Base-by-base conservation (phyloP, 371 early-diverging fungal species). In the Syncephalastrum racemosum region DNA sequence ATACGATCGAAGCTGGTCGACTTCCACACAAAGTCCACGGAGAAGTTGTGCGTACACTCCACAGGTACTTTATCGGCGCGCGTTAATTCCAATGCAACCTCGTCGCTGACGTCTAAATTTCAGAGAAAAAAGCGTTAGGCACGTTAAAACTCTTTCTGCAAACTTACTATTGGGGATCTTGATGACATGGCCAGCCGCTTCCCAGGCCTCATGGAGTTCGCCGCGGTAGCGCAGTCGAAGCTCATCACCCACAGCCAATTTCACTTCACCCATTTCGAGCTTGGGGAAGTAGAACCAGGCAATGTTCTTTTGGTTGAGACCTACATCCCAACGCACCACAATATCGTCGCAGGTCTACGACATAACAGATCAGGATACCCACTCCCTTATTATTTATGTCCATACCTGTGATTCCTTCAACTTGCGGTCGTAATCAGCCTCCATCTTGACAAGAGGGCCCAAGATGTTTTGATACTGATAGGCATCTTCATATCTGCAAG, bases 21-120 rank as follows among this genome's bases (percentile, higher is more conserved):
- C 72, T 98, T 97, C 99, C 99, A 99, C 12, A 99, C 96, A 83
- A 96, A 98, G 59, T 99, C 98, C n/a, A 99, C 91, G 4, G 91
- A 86, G 64, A 96, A 98, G 67, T 94, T 94, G 68, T 89, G 91
- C n/a, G 93, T 90, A 66, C 92, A 92, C 16, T 92, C 86, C 13
- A 87, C 78, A 3, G 96, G 96, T 7, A 89, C 84, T 41, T 87
- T 84, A 19, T 83, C 81, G 22, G 66, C 64, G 5, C 82, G 67
- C 6, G 81, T 72, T 40, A 96, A 70, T 72, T 99, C 97, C 46
- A 97, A 62, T 18, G 90, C 92, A 15, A 98, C 91, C 59, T 97
- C 97, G 72, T 98, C 96, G 48, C 91, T 94, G 40, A 90, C 76
- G 70, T 90, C 89, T 89, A 67, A 3, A 55, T n/a, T n/a, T n/a